phyloP scores from a whole-genome alignment of 371 early-diverging fungal genomes.

The Mortierella sp. region DNA sequence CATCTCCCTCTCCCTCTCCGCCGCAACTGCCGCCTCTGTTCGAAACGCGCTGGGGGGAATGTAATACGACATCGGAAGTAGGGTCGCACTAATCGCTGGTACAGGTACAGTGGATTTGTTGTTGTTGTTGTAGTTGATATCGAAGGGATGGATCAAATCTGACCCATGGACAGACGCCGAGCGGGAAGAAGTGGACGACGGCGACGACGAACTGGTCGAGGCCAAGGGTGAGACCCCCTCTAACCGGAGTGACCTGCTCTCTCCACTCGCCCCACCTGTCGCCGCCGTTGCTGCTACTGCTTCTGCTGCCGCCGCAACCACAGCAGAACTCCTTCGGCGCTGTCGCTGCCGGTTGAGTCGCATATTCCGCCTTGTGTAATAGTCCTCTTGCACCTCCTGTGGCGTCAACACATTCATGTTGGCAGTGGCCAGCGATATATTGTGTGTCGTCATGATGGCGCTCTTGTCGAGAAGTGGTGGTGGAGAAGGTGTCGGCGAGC shows the following conservation, averaged over 20 bases:
- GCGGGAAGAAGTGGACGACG: not conserved
- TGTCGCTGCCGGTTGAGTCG: constrained; percentile 24
- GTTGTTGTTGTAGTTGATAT: not conserved
- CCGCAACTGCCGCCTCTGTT: constrained; percentile 42
- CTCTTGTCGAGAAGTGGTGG: constrained; percentile 19
- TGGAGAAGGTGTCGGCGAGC: constrained; percentile 5
- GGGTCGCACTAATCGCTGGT: constrained; percentile 13
- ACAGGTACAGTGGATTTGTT: not conserved
- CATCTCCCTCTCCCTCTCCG: constrained; percentile 38
- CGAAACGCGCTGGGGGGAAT: constrained; percentile 50
- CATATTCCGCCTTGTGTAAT: constrained; percentile 31
- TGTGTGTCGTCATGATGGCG: constrained; percentile 38
- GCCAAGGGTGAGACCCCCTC: not conserved
- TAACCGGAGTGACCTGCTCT: not conserved
- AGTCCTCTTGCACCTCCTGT: constrained; percentile 44
- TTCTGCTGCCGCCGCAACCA: not conserved
- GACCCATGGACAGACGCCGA: constrained; percentile 3
- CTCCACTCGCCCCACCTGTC: not conserved
- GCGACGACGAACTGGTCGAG: not conserved
- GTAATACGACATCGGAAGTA: constrained; percentile 41
- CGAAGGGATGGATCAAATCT: not conserved
- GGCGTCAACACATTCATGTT: constrained; percentile 47
- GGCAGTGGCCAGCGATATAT: constrained; percentile 38
- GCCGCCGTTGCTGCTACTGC: not conserved
- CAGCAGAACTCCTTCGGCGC: constrained; percentile 17